Percentiles rank a stretch among this genome's conserved stretches.
Evolutionary conservation across 768 basidiomycete species (phyloP).

Genomic region (Paxillus rubicundulus): DNA sequence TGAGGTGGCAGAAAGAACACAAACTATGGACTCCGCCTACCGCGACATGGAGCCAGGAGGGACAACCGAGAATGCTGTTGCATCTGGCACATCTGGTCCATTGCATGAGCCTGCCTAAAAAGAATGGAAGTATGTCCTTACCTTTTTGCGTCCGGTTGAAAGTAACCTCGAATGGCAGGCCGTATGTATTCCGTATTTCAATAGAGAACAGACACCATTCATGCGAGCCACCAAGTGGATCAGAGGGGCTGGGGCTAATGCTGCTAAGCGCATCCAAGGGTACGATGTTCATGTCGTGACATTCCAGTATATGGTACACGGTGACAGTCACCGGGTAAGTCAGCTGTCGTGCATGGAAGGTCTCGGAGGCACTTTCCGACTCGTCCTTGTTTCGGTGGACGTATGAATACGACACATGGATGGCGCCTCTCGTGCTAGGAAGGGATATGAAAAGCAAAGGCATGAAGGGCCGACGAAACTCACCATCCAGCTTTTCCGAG

Average conservation of each 20-base stretch:
- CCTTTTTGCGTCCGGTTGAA: conserved; percentile 69
- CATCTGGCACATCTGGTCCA: conserved; percentile 38
- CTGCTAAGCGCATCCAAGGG: conserved; percentile 44
- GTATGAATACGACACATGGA: conserved; percentile 83
- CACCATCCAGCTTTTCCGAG: conserved; percentile 93
- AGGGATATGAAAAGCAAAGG: conserved; percentile 1
- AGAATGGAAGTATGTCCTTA: conserved; percentile 22
- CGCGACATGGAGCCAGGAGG: conserved; percentile 85
- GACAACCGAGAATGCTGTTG: conserved; percentile 56
- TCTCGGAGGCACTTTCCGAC: conserved; percentile 35
- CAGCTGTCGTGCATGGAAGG: conserved; percentile 85
- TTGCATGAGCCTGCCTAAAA: conserved; percentile 2
- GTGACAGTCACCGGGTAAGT: conserved; percentile 89
- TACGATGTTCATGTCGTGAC: conserved; percentile 76
- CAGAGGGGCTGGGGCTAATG: conserved; percentile 17
- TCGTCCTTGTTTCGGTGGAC: conserved; percentile 44
- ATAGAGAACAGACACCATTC: conserved; percentile 87
- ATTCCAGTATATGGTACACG: conserved; percentile 94
- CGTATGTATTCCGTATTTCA: conserved; percentile 91
- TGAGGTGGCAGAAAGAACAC: neutral
- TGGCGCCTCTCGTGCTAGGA: conserved; percentile 67
- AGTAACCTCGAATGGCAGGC: conserved; percentile 85
- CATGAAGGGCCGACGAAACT: conserved; percentile 27
- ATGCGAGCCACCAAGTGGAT: conserved; percentile 42
- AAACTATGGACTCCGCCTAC: conserved; percentile 39